Evolutionary conservation across 2,329 filamentous ascomycete genomes (phyloP).

Genomic region (Magnaporthales sp.): DNA sequence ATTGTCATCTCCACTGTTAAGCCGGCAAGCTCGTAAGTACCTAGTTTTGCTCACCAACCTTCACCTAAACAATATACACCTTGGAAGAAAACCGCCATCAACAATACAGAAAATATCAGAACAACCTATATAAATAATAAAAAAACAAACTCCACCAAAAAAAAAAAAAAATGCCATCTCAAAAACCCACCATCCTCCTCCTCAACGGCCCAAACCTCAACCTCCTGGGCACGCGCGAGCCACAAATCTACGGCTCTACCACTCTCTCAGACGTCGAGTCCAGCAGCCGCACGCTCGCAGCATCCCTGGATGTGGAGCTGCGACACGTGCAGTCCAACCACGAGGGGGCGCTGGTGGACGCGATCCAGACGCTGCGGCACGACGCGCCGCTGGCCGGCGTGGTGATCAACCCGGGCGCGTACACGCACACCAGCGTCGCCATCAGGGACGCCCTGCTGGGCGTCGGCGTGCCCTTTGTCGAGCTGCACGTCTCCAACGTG

Average conservation of each 20-base stretch:
- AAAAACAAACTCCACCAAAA: background rate
- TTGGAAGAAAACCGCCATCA: too few species aligned
- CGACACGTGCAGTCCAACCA: slow-evolving; percentile 67
- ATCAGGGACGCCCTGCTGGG: slow-evolving; percentile 66
- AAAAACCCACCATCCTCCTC: slow-evolving; percentile 44
- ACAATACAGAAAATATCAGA: background rate
- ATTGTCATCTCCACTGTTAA: too few species aligned
- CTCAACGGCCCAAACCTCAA: slow-evolving; percentile 82
- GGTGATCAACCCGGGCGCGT: slow-evolving; percentile 68
- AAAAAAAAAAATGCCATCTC: background rate
- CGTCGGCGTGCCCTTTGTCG: slow-evolving; percentile 64
- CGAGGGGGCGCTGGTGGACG: slow-evolving; percentile 66
- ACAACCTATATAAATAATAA: background rate
- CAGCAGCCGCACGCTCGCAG: slow-evolving; percentile 29
- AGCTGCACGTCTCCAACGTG: slow-evolving; percentile 70
- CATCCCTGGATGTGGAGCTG: slow-evolving; percentile 36
- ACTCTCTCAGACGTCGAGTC: slow-evolving; percentile 53
- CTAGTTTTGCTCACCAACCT: too few species aligned
- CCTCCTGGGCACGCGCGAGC: slow-evolving; percentile 67
- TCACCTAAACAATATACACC: too few species aligned
- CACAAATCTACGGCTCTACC: slow-evolving; percentile 61
- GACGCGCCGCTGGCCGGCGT: slow-evolving; percentile 46
- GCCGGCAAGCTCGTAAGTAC: too few species aligned
- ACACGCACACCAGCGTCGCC: slow-evolving; percentile 69
- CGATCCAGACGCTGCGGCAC: slow-evolving; percentile 44